Evolutionary conservation across 345 rosid species (phyloP).

Genomic region (Atalantia buxifolia): DNA sequence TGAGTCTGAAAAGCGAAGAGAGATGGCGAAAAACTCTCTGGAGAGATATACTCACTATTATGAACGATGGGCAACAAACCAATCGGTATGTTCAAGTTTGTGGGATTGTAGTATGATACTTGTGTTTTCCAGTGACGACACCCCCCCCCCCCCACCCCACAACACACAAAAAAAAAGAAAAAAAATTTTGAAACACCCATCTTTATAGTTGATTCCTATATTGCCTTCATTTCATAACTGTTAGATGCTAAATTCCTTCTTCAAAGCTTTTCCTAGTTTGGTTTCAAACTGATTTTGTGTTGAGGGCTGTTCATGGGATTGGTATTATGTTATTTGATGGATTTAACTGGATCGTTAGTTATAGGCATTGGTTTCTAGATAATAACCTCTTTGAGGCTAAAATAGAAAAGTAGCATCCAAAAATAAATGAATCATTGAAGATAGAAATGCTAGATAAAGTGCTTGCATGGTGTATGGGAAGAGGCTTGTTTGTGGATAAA

Average conservation of each 20-base stretch:
- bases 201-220: background rate
- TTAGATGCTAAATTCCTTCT: background rate
- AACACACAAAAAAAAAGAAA: too few relatives aligned
- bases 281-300: background rate
- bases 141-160: too few relatives aligned
- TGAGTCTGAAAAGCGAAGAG: conserved; percentile 77
- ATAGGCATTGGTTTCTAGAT: background rate
- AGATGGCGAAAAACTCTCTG: conserved; percentile 84
- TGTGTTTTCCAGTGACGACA: background rate
- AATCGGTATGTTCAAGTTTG: conserved; percentile 47
- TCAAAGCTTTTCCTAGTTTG: background rate
- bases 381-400: background rate
- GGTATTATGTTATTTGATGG: background rate
- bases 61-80: conserved; percentile 91
- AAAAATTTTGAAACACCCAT: background rate
- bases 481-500: background rate
- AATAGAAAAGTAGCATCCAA: background rate
- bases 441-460: background rate
- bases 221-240: background rate
- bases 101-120: background rate
- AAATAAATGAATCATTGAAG: background rate
- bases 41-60: conserved; percentile 90
- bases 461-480: background rate
- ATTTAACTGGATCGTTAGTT: background rate
- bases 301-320: background rate